Evolutionary conservation across 23 red algal species (phyloP).

Genomic region (Gracilariopsis chorda): DNA sequence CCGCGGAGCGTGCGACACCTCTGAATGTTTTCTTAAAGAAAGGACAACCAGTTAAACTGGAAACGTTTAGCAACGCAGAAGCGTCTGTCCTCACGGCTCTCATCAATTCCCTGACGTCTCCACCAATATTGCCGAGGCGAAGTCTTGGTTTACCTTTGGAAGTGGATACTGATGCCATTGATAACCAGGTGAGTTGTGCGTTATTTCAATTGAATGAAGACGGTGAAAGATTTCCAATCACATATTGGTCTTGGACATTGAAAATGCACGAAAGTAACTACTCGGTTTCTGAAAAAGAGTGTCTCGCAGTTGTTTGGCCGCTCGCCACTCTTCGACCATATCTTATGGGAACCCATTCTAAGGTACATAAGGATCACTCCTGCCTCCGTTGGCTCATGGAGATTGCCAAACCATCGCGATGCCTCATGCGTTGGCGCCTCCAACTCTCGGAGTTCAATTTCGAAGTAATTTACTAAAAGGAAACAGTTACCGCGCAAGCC

Average conservation of each 20-base stretch:
- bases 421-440: neutral
- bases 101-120: neutral
- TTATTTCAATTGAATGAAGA: neutral
- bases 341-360: neutral
- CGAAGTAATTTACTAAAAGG: neutral
- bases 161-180: neutral
- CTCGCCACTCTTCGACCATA: neutral
- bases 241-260: neutral
- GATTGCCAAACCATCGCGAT: neutral
- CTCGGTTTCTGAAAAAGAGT: neutral
- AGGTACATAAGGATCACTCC: neutral
- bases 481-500: neutral
- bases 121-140: neutral
- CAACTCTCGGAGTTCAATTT: neutral
- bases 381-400: constrained; percentile 7
- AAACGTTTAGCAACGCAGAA: neutral
- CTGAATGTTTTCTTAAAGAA: neutral
- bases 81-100: neutral
- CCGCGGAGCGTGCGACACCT: neutral
- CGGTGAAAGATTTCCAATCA: neutral
- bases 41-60: neutral
- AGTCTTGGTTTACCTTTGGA: neutral
- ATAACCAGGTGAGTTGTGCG: neutral
- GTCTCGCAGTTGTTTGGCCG: constrained; percentile 4
- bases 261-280: neutral